Evolutionary conservation across 176 grass and related monocot species (phyloP), one percentile per base, ranked within the genome.

Genomic region (Typha latifolia): DNA sequence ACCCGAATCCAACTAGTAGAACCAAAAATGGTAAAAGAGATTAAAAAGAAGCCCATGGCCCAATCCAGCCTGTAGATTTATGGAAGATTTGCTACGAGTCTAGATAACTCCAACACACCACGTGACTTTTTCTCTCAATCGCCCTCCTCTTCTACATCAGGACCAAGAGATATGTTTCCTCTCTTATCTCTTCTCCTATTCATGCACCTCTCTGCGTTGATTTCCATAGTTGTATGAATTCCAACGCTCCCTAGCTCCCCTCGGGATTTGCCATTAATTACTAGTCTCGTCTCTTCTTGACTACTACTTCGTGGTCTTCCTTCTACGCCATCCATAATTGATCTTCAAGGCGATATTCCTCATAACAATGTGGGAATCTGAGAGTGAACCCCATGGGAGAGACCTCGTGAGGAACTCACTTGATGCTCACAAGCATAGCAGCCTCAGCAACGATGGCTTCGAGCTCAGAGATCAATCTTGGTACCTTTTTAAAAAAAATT

Each of bases 301-400:
- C 19, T 68, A 27, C 9, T 34, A 3, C 13, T 14, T 20, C 2
- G 5, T 57, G n/a, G 53, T 1, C 16, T 10, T 20, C 16, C 9
- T 57, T 20, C 14, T 26, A 4, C 0, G 22, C 47, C 5, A 15
- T 14, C 27, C n/a, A 26, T 18, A 31, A 22, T 65, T 29, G 27
- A 29, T 23, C 32, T 32, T 26, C 12, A 32, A 14, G 32, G 10
- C 37, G 9, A 29, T 29, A 29, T 29, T 43, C 9, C 3, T 22
- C 12, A 19, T 13, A 32, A 4, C 56, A 26, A 96, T 96, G 92
- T 96, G 88, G 92, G 92, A 96, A 61, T 82, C 80, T 18, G 92
- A 96, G 85, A 82, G 88, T 47, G 82, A 85, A 23, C 48, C 59
- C 62, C 67, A 72, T 32, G 85, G 18, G 51, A 79, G 82, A 52